Evolutionary conservation across 768 basidiomycete genomes (phyloP), one percentile per base, ranked within the genome.

Genomic region (Nidularia sp.): DNA sequence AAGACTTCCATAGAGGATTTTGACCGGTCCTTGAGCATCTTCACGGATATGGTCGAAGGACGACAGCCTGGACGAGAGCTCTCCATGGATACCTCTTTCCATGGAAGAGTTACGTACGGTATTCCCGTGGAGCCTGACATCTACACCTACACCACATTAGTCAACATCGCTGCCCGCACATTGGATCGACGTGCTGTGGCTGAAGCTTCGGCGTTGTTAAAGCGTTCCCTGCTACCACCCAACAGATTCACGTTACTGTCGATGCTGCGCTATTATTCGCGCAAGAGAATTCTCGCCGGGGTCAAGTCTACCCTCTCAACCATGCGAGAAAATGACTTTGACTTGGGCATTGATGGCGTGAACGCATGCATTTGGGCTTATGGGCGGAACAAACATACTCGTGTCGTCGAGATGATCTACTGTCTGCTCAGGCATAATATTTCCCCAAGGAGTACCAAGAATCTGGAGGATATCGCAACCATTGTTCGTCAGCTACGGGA

Each of bases 361-460:
- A 93, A 92, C 60, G 75, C 81, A 5, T 82, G 79, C 58, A 69
- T 93, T 6, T 87, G 83, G 84, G 85, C 85, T 0, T 91, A 80
- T 64, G 79, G 78, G 13, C 70, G 70, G 35, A 76, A 75, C 48
- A 66, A 71, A 10, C 78, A 75, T 15, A 58, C 84, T 18, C 81
- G 86, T 50, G 55, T 86, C n/a, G 82, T 81, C 1, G 62, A 67
- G 52, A 70, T 72, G 55, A 77, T 93, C 32, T 93, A 91, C 58
- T 79, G 79, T 33, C 57, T 84, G 6, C 72, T 93, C 13, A 77
- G 85, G 42, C 72, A 81, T 57, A 81, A 84, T 49, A 57, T 74
- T 25, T 55, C 66, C 4, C 75, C 75, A 2, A 73, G 74, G 48
- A 55, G 58, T 3, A 56, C 68, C 43, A 50, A 56, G 6, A 70